Base-by-base conservation (phyloP, 2,329 filamentous ascomycete genomes). In the Zasmidium angulare region DNA sequence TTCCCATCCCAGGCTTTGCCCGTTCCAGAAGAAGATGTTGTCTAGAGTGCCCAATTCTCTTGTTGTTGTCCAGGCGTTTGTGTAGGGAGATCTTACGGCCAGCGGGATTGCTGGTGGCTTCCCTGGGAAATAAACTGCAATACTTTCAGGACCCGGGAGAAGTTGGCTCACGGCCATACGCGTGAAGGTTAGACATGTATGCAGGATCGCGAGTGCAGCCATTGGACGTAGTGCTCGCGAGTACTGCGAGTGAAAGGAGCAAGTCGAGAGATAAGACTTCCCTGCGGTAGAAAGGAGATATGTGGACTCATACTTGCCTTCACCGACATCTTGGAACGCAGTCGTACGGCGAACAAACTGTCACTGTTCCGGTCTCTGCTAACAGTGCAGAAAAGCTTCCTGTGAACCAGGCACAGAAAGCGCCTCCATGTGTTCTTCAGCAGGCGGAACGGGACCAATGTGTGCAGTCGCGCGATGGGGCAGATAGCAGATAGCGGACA, bases 61-160 rank as follows among this genome's bases (percentile, higher is more conserved):
- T 19, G 59, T 57, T 1, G 59, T 31, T 14, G 51, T 46, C 87
- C 88, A 91, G 19, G 85, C 83, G 70, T 84, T 90, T 14, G 92
- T 75, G 66, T 92, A 93, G 0, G 89, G 89, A 7, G 86, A 88
- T 61, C 85, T 86, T 49, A 92, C 89, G 46, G 89, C 89, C 29
- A 93, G 75, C 17, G 89, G 89, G 21, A 89, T 78, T 1, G 88
- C 82, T 17, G 88, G 88, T 48, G 87, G 87, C 2, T 86, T 80
- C 36, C 84, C 82, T 24, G 88, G 87, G 31, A 75, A 79, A 69
- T 89, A 90, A 21, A 21, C 29, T 50, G 48, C 2, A 23, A 29
- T n/a, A 29, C 23, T 9, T 3, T 19, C 48, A n/a, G 22, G 22
- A 31, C 7, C 17, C 9, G 24, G 17, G 14, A 10, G 6, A 51